phyloP scores from a whole-genome alignment of 768 basidiomycete genomes.

The Leccinum pellstonianum region DNA sequence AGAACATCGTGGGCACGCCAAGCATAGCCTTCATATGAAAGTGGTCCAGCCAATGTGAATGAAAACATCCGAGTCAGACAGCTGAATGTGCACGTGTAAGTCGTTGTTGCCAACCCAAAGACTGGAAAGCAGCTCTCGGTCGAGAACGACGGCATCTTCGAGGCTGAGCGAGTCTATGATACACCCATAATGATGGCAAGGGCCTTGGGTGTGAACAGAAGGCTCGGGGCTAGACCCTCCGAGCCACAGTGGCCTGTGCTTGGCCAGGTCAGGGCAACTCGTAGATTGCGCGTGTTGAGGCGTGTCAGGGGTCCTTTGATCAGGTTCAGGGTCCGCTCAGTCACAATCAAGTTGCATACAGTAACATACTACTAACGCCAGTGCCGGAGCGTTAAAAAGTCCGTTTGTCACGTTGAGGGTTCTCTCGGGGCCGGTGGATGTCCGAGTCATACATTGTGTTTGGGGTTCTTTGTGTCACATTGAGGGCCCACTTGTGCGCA shows the following conservation, averaged over 20 bases:
- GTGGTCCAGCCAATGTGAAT: background rate
- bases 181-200: background rate
- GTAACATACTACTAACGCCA: background rate
- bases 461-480: background rate
- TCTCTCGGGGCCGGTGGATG: background rate
- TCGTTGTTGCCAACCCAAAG: background rate
- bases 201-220: background rate
- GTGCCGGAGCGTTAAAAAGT: background rate
- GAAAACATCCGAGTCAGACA: background rate
- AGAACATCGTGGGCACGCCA: background rate
- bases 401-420: background rate
- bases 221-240: background rate
- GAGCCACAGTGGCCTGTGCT: too few species aligned
- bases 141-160: too few species aligned
- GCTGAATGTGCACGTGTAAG: background rate
- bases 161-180: too few species aligned
- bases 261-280: too few species aligned
- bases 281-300: background rate
- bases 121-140: background rate
- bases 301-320: background rate
- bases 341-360: too few species aligned
- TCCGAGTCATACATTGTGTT: background rate
- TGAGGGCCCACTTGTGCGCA: background rate
- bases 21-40: background rate
- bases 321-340: background rate